A percentile compares a stretch with the other conserved stretches of the same genome.
These are phyloP conservation scores for Cutaneotrichosporon mucoides DNA, from an alignment of 1,284 basidiomycete species.

Conservation along the genomic window DNA sequence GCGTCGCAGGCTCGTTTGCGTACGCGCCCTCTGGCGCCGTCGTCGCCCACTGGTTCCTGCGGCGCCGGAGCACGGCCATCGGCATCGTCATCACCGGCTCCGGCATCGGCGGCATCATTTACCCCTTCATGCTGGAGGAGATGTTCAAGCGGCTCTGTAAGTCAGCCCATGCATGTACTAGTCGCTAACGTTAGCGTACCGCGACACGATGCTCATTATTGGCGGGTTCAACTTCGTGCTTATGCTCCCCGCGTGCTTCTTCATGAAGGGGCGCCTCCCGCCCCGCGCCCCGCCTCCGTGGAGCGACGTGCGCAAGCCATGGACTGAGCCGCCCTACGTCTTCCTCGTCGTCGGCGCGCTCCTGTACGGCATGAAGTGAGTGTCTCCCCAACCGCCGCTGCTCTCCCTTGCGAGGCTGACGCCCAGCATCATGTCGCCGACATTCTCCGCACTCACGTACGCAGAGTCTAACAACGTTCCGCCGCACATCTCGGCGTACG, in stretches of 20 bases:
- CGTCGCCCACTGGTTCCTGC: conserved; percentile 45
- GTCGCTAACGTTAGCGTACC: conserved; percentile 5
- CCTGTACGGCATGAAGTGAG: conserved; percentile 19
- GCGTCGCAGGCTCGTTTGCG: conserved; percentile 35
- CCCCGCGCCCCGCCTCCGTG: conserved; percentile 21
- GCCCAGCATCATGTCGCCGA: conserved; percentile 16
- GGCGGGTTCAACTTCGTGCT: conserved; percentile 23
- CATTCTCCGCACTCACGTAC: conserved; percentile 14
- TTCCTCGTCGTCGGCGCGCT: conserved; percentile 30
- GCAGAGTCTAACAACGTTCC: conserved; percentile 9
- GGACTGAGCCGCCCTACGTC: conserved; percentile 29
- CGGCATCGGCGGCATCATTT: conserved; percentile 43
- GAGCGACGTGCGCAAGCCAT: conserved; percentile 20
- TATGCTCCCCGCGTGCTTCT: conserved; percentile 25
- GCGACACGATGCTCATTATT: conserved; percentile 24
- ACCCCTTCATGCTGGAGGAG: conserved; percentile 39
- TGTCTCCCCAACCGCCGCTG: background rate
- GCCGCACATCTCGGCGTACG: conserved; percentile 15
- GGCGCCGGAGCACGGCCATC: conserved; percentile 37
- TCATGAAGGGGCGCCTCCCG: conserved; percentile 25
- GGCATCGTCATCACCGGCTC: conserved; percentile 43
- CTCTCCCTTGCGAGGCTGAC: background rate
- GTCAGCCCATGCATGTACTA: background rate
- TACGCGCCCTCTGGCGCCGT: conserved; percentile 44
- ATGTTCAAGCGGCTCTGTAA: conserved; percentile 30